Conservation (phyloP, 108 stramenopile genomes). For the Skeletonema tropicum region DNA sequence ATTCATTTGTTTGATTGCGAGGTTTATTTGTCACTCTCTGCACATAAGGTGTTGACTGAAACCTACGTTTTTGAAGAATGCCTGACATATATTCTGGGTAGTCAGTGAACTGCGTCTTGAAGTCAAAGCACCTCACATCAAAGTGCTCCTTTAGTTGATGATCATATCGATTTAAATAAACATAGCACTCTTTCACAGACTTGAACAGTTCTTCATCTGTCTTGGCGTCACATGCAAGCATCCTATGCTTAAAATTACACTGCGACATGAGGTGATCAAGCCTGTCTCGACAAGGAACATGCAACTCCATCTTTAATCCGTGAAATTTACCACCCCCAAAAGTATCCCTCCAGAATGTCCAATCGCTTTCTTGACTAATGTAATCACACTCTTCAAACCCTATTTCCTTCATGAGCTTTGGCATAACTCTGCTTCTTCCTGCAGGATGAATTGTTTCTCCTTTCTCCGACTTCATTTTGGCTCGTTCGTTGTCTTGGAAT, state of each 20-base stretch:
- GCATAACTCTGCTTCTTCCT: neutral
- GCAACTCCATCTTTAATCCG: neutral
- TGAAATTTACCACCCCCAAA: neutral
- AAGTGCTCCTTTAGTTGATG: too few relatives aligned
- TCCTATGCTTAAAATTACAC: neutral
- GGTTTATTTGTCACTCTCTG: neutral
- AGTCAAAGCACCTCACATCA: too few relatives aligned
- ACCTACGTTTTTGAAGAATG: neutral
- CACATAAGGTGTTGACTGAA: neutral
- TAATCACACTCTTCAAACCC: conserved; percentile 31
- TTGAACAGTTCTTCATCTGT: too few relatives aligned
- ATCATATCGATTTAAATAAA: too few relatives aligned
- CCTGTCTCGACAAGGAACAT: conserved; percentile 4
- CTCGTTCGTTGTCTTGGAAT: neutral
- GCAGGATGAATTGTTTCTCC: neutral
- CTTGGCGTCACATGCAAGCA: too few relatives aligned
- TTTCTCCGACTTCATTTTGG: neutral
- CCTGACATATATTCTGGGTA: too few relatives aligned
- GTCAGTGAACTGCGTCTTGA: too few relatives aligned
- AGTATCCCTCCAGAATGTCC: neutral
- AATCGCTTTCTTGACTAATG: neutral
- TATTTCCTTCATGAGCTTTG: neutral
- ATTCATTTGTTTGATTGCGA: neutral
- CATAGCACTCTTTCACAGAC: too few relatives aligned
- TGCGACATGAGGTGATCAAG: conserved; percentile 15